Base-by-base conservation (phyloP, 2,329 filamentous ascomycete species). In the Fusarium oxysporum region DNA sequence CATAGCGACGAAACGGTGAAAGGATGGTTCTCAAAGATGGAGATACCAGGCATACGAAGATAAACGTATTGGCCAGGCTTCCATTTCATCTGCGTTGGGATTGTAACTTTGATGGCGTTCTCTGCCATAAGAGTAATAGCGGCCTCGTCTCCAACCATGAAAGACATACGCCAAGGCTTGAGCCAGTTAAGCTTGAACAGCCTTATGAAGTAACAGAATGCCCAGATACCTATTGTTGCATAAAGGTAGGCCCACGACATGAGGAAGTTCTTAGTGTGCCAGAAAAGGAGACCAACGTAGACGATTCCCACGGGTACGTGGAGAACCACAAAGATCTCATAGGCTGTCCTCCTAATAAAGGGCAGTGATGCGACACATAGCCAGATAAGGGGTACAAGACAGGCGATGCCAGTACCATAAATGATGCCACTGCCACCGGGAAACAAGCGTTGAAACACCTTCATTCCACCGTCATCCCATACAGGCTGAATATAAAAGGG, bases 1-100 rank as follows among this genome's bases (percentile, higher is more conserved):
- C 95, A 98, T 12, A 97, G 87, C 1, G 95, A 98, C 5, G 96
- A 91, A 61, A 98, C 95, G 0, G 96, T 98, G 80, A 98, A 98
- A 0, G 96, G 96, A 77, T 98, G 96, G 76, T 97, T 98, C 74
- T 97, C 94, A 65, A 98, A 91, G 4, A 97, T 81, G 0, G 95
- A 95, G 75, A 98, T 95, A 3, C 94, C 94, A 0, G 96, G 96
- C 92, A 98, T 97, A 58, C 96, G 91, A 25, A 98, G 87, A 80
- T 98, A 98, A 23, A 98, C 93, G 76, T 97, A 98, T 81, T 98
- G 96, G 9, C 96, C 96, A 1, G 96, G 95, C 79, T 91, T 92
- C 96, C 96, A 98, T 70, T 90, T 92, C 88, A 97, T 93, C 81
- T 96, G 94, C 0, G 96, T 98, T 2, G 96, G 95, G 56, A 98